Evolutionary conservation across 371 early-diverging fungal genomes (phyloP).

Genomic region (Actinomortierella wolfii): DNA sequence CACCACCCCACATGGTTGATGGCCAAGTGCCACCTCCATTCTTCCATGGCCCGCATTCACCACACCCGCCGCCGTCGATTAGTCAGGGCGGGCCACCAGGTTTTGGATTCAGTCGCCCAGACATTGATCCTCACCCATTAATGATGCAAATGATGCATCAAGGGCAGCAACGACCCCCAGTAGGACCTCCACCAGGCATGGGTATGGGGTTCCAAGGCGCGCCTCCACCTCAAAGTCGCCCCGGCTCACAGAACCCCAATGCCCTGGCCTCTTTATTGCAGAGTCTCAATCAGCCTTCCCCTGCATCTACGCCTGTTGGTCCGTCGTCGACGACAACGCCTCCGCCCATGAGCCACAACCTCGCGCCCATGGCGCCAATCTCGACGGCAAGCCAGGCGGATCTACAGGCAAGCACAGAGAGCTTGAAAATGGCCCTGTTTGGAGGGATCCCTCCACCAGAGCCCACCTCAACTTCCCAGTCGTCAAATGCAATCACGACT

Average conservation of each 20-base stretch:
- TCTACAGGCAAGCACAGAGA: constrained; percentile 43
- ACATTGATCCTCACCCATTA: constrained; percentile 33
- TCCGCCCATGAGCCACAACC: constrained; percentile 10
- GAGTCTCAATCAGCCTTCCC: constrained; percentile 37
- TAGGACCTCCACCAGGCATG: constrained; percentile 5
- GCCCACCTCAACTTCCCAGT: constrained; percentile 24
- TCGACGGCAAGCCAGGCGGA: constrained; percentile 19
- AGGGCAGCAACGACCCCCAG: constrained; percentile 26
- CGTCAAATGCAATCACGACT: constrained; percentile 12
- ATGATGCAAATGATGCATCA: constrained; percentile 39
- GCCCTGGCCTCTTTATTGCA: constrained; percentile 32
- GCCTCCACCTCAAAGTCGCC: constrained; percentile 19
- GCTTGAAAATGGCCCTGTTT: constrained; percentile 46
- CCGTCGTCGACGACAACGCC: constrained; percentile 8
- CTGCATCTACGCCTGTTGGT: constrained; percentile 19
- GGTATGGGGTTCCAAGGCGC: constrained; percentile 10
- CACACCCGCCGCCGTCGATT: constrained; percentile 17
- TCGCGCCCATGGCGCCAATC: constrained; percentile 20
- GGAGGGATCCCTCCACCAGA: constrained; percentile 27
- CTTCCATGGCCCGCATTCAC: constrained; percentile 24
- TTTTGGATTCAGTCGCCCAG: constrained; percentile 17
- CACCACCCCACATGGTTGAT: constrained; percentile 12
- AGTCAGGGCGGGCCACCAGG: constrained; percentile 29
- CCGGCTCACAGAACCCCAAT: constrained; percentile 17
- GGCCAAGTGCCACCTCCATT: constrained; percentile 11